These are phyloP conservation scores for Rhodofomes roseus DNA, from an alignment of 1,284 basidiomycete species.

Conservation along the genomic window DNA sequence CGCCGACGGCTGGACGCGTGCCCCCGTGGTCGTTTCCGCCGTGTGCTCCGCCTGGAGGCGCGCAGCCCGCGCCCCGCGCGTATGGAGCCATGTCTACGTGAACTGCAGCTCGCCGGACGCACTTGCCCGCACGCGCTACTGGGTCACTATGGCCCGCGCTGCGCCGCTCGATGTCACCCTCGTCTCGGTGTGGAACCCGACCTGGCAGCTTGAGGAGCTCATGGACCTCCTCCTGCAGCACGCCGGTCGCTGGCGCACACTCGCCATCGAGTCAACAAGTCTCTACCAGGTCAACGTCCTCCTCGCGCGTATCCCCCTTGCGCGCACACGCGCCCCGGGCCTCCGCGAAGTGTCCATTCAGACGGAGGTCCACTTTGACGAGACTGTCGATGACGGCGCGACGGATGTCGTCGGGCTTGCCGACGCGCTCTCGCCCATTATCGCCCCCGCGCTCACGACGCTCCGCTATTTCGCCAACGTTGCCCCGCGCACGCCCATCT, in stretches of 20 bases:
- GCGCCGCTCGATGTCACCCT: conserved; percentile 43
- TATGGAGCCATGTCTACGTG: conserved; percentile 58
- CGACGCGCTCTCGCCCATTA: conserved; percentile 24
- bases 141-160: conserved; percentile 44
- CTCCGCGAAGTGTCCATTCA: conserved; percentile 20
- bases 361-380: conserved; percentile 18
- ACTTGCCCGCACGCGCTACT: conserved; percentile 40
- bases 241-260: conserved; percentile 40
- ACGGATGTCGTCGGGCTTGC: conserved; percentile 19
- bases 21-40: conserved; percentile 52
- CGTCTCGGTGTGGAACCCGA: conserved; percentile 27
- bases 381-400: conserved; percentile 8
- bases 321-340: conserved; percentile 7
- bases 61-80: conserved; percentile 45
- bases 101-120: conserved; percentile 44
- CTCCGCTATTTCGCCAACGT: conserved; percentile 34
- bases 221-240: conserved; percentile 39
- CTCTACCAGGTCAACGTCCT: conserved; percentile 37
- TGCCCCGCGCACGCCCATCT: conserved; percentile 28
- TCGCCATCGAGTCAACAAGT: conserved; percentile 37
- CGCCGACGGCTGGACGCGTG: conserved; percentile 48
- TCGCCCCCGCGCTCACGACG: conserved; percentile 33
- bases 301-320: conserved; percentile 30
- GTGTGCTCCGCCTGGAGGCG: conserved; percentile 60
- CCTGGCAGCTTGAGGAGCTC: conserved; percentile 24